These are phyloP conservation scores for Cystofilobasidium capitatum DNA, from an alignment of 768 basidiomycete genomes.

Conservation along the genomic window DNA sequence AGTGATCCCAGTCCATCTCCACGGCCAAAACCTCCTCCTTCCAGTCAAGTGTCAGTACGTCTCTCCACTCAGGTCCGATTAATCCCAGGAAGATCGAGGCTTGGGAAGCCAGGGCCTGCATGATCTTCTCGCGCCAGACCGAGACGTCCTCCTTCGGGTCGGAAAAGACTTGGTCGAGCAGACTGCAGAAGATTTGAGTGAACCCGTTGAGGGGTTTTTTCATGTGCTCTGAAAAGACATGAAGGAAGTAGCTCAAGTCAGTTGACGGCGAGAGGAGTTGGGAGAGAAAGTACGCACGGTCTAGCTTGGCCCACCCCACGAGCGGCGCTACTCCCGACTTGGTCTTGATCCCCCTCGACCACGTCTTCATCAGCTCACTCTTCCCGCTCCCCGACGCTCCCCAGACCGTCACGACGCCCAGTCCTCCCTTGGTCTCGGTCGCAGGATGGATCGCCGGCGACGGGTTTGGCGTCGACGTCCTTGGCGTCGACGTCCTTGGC, in stretches of 20 bases:
- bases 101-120: conserved; percentile 28
- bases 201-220: conserved; percentile 51
- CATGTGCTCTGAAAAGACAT: conserved; percentile 39
- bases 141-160: conserved; percentile 33
- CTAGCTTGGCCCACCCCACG: conserved; percentile 46
- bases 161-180: conserved; percentile 33
- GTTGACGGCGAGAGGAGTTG: background rate
- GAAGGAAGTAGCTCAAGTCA: background rate
- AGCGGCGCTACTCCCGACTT: background rate
- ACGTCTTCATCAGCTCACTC: conserved; percentile 3
- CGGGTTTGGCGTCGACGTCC: background rate
- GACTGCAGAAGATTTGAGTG: conserved; percentile 32
- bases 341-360: conserved; percentile 9
- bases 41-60: conserved; percentile 22
- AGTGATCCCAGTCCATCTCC: conserved; percentile 24
- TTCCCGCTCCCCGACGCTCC: conserved; percentile 13
- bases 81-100: conserved; percentile 30
- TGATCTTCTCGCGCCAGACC: conserved; percentile 31
- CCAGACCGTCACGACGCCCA: conserved; percentile 27
- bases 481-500: no score
- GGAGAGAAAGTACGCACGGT: conserved; percentile 34
- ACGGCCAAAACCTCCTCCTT: background rate
- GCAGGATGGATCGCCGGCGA: background rate
- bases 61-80: conserved; percentile 28
- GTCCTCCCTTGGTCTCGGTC: background rate